Evolutionary conservation across 352 stramenopile genomes (phyloP), one percentile per base, ranked within the genome.

Genomic region (Pilasporangium apinafurcum): DNA sequence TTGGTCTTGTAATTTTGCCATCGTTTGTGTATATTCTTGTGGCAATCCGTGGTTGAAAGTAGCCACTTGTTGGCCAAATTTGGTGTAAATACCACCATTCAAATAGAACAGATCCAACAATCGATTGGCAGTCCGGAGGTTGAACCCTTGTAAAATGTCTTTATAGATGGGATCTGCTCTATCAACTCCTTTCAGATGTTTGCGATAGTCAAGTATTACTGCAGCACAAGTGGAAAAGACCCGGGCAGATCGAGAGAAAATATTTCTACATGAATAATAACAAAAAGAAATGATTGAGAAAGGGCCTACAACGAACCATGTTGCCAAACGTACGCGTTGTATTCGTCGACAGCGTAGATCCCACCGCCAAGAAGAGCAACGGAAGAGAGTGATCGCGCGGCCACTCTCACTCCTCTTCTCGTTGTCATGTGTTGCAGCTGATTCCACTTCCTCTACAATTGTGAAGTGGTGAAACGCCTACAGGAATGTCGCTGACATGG

Each of bases 61-160:
- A 5, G 95, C 89, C 14, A 99, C 52, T 58, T 98, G 95, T 68
- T 99, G 96, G 7, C 95, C 96, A 7, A 98, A 88, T 64, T 99
- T 99, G 40, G 97, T 97, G 75, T 98, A 98, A 13, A 98, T 91
- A 36, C 96, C 95, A 28, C 82, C 89, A 62, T 99, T 99, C 4
- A 65, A 54, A 41, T 86, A 85, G 59, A 92, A 98, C 37, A 98
- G 57, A 13, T 85, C 26, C 14, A 97, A 60, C 13, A 99, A 62
- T 26, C 88, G 75, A 54, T 86, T 48, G 5, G 96, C 96, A 25
- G 79, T 89, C 46, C 83, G 81, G 37, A 79, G 35, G 56, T 96
- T 94, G 14, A 88, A 71, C 20, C 37, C 50, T 27, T 67, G 50
- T 32, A 94, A 55, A 40, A 73, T 65, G 4, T 42, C 32, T n/a